A percentile compares a stretch with the other conserved stretches of the same genome.
Evolutionary conservation across 1,284 basidiomycete species (phyloP).

Genomic region (Marasmius oreades): DNA sequence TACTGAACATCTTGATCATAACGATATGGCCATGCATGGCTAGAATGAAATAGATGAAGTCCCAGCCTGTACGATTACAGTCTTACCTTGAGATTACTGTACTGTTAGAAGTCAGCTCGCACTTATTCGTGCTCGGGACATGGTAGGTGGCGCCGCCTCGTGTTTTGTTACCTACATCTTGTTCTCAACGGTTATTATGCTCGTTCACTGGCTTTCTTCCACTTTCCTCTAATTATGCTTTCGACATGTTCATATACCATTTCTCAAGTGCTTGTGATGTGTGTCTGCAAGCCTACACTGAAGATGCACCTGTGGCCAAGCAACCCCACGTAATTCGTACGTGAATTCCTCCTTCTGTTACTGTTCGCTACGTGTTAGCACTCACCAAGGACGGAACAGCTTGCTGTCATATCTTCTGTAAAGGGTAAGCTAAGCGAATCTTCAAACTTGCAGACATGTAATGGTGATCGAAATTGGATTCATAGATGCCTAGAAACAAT

Average conservation of each 20-base stretch:
- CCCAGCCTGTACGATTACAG: no score
- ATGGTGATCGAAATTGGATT: neutral
- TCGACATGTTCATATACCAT: neutral
- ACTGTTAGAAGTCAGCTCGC: no score
- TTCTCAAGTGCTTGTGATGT: conserved; percentile 2
- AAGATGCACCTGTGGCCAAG: neutral
- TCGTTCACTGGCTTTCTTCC: neutral
- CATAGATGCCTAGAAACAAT: neutral
- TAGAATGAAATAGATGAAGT: no score
- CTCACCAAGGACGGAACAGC: neutral
- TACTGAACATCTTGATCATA: neutral
- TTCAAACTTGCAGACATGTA: neutral
- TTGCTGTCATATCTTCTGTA: neutral
- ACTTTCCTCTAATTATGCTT: neutral
- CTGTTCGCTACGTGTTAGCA: no score
- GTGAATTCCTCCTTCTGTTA: neutral
- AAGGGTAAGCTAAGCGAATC: neutral
- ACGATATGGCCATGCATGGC: no score
- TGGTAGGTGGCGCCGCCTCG: neutral
- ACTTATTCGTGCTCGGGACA: no score
- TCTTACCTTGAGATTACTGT: no score
- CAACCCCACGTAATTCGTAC: conserved; percentile 1
- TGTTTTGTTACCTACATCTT: neutral
- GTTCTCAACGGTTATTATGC: neutral
- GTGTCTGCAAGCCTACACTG: neutral